phyloP scores from a whole-genome alignment of 371 early-diverging fungal species.

The Chytridiales sp. region DNA sequence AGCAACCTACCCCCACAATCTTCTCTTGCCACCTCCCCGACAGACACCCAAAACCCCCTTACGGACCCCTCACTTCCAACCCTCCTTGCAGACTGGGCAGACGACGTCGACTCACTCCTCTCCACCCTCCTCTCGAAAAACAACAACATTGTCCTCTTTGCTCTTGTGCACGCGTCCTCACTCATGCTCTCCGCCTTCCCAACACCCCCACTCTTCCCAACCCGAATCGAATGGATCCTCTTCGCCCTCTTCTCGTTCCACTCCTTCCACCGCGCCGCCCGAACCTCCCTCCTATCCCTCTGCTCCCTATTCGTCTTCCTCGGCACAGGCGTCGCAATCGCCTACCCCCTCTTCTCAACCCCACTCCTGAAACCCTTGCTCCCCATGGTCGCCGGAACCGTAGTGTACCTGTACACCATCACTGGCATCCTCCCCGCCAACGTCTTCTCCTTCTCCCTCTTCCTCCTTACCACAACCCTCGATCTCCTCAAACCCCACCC shows the following conservation, averaged over 20 bases:
- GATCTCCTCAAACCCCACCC: constrained; percentile 9
- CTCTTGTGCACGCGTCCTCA: not conserved
- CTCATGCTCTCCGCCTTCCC: constrained; percentile 1
- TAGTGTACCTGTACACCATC: constrained; percentile 10
- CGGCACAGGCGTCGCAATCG: not conserved
- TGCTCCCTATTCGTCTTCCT: not conserved
- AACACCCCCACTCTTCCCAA: no score
- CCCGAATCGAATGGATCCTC: constrained; percentile 12
- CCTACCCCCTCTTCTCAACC: no score
- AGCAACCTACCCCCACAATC: no score
- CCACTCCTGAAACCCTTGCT: no score
- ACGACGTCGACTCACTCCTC: constrained; percentile 13
- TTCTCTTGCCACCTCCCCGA: no score
- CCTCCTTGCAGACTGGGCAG: constrained; percentile 13
- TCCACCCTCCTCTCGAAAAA: constrained; percentile 6
- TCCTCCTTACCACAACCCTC: not conserved
- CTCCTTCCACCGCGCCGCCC: constrained; percentile 3
- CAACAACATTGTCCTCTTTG: constrained; percentile 14
- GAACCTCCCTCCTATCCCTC: not conserved
- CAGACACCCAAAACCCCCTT: no score
- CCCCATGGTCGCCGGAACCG: constrained; percentile 7
- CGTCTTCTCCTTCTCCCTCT: constrained; percentile 8
- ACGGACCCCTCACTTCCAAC: no score
- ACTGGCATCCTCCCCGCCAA: constrained; percentile 3
- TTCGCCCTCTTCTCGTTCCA: constrained; percentile 3